phyloP scores from a whole-genome alignment of 768 basidiomycete genomes.

The Mycena crocata region DNA sequence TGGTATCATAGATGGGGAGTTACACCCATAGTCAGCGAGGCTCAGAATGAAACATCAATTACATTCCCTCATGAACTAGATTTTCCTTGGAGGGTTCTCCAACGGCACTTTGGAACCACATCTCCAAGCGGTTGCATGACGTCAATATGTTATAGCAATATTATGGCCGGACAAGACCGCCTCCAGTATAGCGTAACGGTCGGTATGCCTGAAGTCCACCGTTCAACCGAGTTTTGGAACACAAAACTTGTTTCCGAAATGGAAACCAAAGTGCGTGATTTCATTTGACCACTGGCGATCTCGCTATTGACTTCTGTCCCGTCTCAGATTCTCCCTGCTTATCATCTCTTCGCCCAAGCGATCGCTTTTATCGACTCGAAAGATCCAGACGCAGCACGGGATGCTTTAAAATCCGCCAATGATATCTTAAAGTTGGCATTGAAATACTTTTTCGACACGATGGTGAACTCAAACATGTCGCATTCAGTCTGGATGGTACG shows the following conservation, averaged over 20 bases:
- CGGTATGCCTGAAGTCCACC: slow-evolving; percentile 12
- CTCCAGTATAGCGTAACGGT: slow-evolving; percentile 23
- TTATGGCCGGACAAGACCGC: background rate
- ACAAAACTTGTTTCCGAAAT: slow-evolving; percentile 23
- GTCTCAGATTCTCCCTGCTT: slow-evolving; percentile 14
- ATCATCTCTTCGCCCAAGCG: slow-evolving; percentile 15
- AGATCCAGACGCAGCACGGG: background rate
- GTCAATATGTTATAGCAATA: slow-evolving; percentile 22
- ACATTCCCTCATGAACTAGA: slow-evolving; percentile 6
- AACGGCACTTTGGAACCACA: slow-evolving; percentile 9
- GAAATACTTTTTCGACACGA: slow-evolving; percentile 18
- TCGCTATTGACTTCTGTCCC: background rate
- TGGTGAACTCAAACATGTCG: slow-evolving; percentile 22
- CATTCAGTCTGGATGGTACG: slow-evolving; percentile 21
- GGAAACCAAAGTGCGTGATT: slow-evolving; percentile 10
- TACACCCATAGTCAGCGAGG: slow-evolving; percentile 21
- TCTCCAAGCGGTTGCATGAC: slow-evolving; percentile 26
- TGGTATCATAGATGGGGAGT: slow-evolving; percentile 18
- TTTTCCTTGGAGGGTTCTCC: slow-evolving; percentile 18
- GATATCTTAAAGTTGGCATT: slow-evolving; percentile 11
- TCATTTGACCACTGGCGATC: no score
- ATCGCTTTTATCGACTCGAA: slow-evolving; percentile 12
- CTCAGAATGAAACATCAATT: slow-evolving; percentile 6
- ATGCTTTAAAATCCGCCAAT: slow-evolving; percentile 15
- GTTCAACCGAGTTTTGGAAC: slow-evolving; percentile 26